A percentile compares a stretch with the other conserved stretches of the same genome.
phyloP scores from a whole-genome alignment of 352 stramenopile genomes.

The Lagenidium sp. region DNA sequence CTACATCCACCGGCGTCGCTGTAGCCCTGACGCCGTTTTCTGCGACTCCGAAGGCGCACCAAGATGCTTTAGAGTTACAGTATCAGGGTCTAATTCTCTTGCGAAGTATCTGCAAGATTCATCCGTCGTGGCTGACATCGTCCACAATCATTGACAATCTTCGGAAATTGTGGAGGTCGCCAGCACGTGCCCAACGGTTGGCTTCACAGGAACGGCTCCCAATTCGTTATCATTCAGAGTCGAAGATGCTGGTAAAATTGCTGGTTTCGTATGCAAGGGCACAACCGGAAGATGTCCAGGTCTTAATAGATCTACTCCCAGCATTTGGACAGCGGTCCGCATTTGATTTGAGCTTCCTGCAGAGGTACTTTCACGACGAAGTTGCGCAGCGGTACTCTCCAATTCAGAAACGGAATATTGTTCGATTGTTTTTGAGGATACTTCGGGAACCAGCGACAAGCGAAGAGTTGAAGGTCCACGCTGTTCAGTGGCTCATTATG shows the following conservation, averaged over 20 bases:
- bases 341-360: slow-evolving; percentile 94
- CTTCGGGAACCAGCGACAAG: slow-evolving; percentile 42
- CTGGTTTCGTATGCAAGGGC: slow-evolving; percentile 91
- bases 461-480: slow-evolving; percentile 59
- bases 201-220: slow-evolving; percentile 62
- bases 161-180: slow-evolving; percentile 92
- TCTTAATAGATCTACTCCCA: slow-evolving; percentile 94
- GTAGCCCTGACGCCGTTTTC: slow-evolving; percentile 25
- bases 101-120: slow-evolving; percentile 84
- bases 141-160: slow-evolving; percentile 90
- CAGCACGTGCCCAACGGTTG: slow-evolving; percentile 66
- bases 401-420: slow-evolving; percentile 72
- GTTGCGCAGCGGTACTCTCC: slow-evolving; percentile 58
- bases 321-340: slow-evolving; percentile 92
- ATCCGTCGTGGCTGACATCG: slow-evolving; percentile 85
- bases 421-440: slow-evolving; percentile 87
- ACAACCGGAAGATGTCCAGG: slow-evolving; percentile 91
- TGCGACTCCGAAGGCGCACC: slow-evolving; percentile 67
- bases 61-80: slow-evolving; percentile 91
- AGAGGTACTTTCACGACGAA: slow-evolving; percentile 83
- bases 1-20: not conserved
- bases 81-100: slow-evolving; percentile 92
- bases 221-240: slow-evolving; percentile 94
- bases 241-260: slow-evolving; percentile 91
- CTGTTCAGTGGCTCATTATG: slow-evolving; percentile 91